Percentiles rank a stretch among this genome's conserved stretches.
phyloP scores from a whole-genome alignment of 2,329 filamentous ascomycete species.

The Diplodia corticola region DNA sequence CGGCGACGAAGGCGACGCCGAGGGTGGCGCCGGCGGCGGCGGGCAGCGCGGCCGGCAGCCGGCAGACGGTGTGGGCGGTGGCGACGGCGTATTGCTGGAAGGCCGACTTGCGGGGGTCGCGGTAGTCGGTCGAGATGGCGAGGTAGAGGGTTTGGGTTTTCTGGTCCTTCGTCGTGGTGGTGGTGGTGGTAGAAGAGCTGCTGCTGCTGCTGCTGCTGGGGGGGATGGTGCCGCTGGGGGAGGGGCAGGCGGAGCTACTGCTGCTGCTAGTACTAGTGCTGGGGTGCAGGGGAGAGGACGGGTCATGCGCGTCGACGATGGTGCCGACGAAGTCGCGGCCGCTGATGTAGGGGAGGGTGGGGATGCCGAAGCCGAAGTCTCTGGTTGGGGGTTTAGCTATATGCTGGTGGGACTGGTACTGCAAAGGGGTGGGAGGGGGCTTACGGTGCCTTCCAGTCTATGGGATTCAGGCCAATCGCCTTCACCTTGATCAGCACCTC shows the following conservation, averaged over 20 bases:
- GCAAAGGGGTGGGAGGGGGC: too few relatives aligned
- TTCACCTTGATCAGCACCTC: slow-evolving; percentile 65
- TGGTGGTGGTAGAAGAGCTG: not conserved
- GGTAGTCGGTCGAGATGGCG: slow-evolving; percentile 73
- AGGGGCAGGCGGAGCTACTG: slow-evolving; percentile 25
- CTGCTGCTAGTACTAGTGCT: too few relatives aligned
- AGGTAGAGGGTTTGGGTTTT: slow-evolving; percentile 46
- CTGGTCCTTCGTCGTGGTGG: too few relatives aligned
- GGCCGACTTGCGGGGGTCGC: slow-evolving; percentile 69
- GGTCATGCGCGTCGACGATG: slow-evolving; percentile 54
- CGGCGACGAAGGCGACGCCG: not conserved
- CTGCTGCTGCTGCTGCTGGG: too few relatives aligned
- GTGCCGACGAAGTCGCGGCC: slow-evolving; percentile 69
- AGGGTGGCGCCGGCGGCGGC: not conserved
- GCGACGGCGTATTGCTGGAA: slow-evolving; percentile 70
- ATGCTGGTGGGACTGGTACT: not conserved
- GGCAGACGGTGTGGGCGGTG: slow-evolving; percentile 64
- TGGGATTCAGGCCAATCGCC: slow-evolving; percentile 71
- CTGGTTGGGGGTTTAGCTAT: not conserved
- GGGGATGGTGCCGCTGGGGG: slow-evolving; percentile 28
- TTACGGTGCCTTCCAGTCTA: slow-evolving; percentile 74
- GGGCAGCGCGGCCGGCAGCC: slow-evolving; percentile 49
- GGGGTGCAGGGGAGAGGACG: slow-evolving; percentile 28
- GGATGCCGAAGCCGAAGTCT: slow-evolving; percentile 70
- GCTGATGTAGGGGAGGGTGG: slow-evolving; percentile 66